A percentile compares a stretch with the other conserved stretches of the same genome.
phyloP scores from a whole-genome alignment of 1,284 basidiomycete species.

The Xanthoconium separans region DNA sequence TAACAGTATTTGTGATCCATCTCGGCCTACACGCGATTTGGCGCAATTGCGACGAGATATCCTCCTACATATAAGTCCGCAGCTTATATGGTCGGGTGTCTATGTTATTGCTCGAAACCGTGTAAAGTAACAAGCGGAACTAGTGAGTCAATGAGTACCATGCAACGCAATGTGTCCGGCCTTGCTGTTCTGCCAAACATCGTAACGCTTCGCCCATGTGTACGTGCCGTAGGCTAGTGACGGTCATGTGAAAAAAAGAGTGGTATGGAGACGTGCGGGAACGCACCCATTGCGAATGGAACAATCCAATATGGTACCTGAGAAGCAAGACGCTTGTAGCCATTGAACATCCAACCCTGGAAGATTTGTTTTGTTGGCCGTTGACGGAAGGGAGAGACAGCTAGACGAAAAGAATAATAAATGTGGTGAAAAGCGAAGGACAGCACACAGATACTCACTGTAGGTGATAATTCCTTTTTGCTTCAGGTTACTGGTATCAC shows the following conservation, averaged over 20 bases:
- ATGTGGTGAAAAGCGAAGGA: neutral
- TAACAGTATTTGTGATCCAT: conserved; percentile 19
- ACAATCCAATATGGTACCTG: conserved; percentile 81
- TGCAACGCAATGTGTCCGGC: conserved; percentile 66
- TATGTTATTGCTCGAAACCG: conserved; percentile 16
- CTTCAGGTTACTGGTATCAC: conserved; percentile 66
- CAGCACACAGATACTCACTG: conserved; percentile 53
- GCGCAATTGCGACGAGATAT: conserved; percentile 8
- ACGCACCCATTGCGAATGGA: conserved; percentile 78
- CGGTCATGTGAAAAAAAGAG: neutral
- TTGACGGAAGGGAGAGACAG: conserved; percentile 79
- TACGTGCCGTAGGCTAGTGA: conserved; percentile 77
- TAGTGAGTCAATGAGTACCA: conserved; percentile 25
- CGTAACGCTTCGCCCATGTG: conserved; percentile 77
- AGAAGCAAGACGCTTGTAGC: conserved; percentile 72
- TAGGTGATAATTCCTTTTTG: conserved; percentile 83
- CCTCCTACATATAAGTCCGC: neutral
- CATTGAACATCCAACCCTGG: conserved; percentile 83
- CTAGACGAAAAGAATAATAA: conserved; percentile 45
- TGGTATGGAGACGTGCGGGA: neutral
- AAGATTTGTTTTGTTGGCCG: conserved; percentile 72
- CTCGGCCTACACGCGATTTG: neutral
- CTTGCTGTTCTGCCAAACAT: conserved; percentile 77
- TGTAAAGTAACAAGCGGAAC: conserved; percentile 13
- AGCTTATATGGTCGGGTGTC: conserved; percentile 5